These are phyloP conservation scores for Seiridium unicorne DNA, from an alignment of 2,329 filamentous ascomycete genomes.

Conservation along the genomic window DNA sequence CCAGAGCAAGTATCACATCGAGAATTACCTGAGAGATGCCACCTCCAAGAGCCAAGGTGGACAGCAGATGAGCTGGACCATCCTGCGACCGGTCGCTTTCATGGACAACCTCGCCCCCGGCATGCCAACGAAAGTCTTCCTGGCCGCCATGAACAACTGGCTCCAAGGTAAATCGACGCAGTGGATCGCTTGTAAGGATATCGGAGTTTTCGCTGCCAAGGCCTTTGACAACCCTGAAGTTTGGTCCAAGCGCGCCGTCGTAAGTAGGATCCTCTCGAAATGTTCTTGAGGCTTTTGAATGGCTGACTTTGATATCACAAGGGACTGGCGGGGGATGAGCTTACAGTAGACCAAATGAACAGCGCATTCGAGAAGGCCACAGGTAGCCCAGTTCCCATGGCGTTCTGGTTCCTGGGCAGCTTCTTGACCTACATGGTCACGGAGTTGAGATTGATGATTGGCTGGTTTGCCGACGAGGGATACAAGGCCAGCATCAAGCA, in stretches of 20 bases:
- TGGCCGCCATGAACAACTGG: conserved; percentile 29
- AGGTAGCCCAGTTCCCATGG: conserved; percentile 22
- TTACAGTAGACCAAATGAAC: conserved; percentile 32
- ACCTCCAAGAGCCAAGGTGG: conserved; percentile 29
- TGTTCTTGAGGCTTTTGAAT: neutral
- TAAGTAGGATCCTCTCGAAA: neutral
- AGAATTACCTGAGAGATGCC: conserved; percentile 54
- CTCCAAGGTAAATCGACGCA: conserved; percentile 34
- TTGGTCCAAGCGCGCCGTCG: conserved; percentile 35
- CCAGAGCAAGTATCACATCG: conserved; percentile 58
- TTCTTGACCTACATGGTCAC: conserved; percentile 25
- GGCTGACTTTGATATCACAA: neutral
- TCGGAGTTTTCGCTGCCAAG: conserved; percentile 43
- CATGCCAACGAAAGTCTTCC: conserved; percentile 33
- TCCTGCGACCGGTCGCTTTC: conserved; percentile 62
- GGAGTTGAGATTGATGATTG: conserved; percentile 30
- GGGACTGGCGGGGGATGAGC: conserved; percentile 42
- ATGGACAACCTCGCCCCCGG: conserved; percentile 50
- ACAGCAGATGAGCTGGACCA: conserved; percentile 55
- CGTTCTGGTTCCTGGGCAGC: conserved; percentile 28
- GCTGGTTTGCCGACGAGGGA: conserved; percentile 33
- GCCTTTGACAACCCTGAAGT: conserved; percentile 36
- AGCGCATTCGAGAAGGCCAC: conserved; percentile 25
- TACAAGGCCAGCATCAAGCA: conserved; percentile 29
- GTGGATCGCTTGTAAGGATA: conserved; percentile 39